Evolutionary conservation across 768 basidiomycete genomes (phyloP).

Genomic region (Mycena rebaudengoi): DNA sequence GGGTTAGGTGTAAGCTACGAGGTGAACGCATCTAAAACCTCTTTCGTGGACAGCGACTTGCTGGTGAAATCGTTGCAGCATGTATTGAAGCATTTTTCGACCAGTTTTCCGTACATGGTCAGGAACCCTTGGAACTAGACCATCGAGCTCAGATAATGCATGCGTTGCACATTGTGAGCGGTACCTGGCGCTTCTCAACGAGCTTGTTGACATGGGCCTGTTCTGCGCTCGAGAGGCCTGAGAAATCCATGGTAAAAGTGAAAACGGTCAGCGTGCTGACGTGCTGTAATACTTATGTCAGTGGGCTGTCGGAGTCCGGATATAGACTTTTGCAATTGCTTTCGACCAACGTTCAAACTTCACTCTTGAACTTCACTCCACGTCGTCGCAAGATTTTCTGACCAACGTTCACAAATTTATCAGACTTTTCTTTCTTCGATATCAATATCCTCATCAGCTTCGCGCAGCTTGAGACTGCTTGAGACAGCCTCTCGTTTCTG

Average conservation of each 20-base stretch:
- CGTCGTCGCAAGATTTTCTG: no score
- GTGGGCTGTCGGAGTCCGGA: no score
- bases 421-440: no score
- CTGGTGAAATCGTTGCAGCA: conserved; percentile 98
- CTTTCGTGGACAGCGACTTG: conserved; percentile 92
- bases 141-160: conserved; percentile 2
- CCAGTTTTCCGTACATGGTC: conserved; percentile 91
- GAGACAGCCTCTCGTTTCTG: not conserved
- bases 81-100: conserved; percentile 94
- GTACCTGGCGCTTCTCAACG: conserved; percentile 96
- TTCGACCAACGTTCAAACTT: no score
- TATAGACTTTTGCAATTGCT: no score
- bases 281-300: no score
- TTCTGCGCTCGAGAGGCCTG: conserved; percentile 86
- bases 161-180: not conserved
- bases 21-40: conserved; percentile 56
- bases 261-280: no score
- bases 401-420: no score
- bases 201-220: conserved; percentile 95
- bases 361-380: no score
- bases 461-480: no score
- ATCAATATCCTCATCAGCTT: no score
- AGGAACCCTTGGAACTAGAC: conserved; percentile 97
- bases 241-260: conserved; percentile 80
- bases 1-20: not conserved